Evolutionary conservation across 2,329 filamentous ascomycete species (phyloP).

Genomic region (Diaporthe aspalathi): DNA sequence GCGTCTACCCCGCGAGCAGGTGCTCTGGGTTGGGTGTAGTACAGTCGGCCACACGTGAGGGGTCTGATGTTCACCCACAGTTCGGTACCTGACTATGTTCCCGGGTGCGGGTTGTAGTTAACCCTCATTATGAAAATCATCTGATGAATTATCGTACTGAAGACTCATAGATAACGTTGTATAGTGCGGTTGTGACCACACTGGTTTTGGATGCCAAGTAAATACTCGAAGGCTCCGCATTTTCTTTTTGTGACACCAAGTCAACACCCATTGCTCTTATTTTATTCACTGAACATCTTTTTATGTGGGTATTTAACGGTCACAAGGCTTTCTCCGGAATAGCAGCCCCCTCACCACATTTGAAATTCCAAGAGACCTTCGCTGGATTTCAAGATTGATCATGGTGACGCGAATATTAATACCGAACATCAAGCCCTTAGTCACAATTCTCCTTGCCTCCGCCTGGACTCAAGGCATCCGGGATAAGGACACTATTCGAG

Average conservation of each 20-base stretch:
- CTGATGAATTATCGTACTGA: neutral
- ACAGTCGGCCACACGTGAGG: neutral
- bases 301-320: no score
- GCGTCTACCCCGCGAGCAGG: constrained; percentile 6
- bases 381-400: neutral
- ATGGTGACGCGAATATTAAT: no score
- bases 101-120: neutral
- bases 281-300: no score
- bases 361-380: no score
- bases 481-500: neutral
- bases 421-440: neutral
- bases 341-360: neutral
- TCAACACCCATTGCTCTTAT: no score
- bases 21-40: neutral
- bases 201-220: no score
- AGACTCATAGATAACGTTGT: no score
- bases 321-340: no score
- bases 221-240: no score
- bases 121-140: neutral
- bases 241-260: no score
- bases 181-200: no score
- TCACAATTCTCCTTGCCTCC: neutral
- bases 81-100: neutral
- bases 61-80: neutral
- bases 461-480: neutral